Evolutionary conservation across 208 protist genomes (phyloP).

Genomic region (Trichomonas vaginalis): DNA sequence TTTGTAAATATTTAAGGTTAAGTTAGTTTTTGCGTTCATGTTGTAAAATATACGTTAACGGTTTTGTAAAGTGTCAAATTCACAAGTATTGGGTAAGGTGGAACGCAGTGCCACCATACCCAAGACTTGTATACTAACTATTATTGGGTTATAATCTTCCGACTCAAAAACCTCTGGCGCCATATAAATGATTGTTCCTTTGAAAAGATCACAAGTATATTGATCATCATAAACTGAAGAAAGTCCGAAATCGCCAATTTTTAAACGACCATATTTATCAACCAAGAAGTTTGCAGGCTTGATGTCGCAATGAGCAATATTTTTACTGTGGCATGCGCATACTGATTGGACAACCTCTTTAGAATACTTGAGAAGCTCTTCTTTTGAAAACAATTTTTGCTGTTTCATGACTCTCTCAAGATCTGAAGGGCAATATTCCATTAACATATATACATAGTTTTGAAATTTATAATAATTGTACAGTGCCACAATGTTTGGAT

Average conservation of each 20-base stretch:
- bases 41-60: too few species aligned
- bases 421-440: not conserved
- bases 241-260: not conserved
- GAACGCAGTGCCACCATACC: too few species aligned
- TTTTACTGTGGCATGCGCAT: not conserved
- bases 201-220: too few species aligned
- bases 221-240: not conserved
- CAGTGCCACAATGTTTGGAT: not conserved
- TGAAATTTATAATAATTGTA: not conserved
- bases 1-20: too few species aligned
- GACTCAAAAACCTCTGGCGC: not conserved
- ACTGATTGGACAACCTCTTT: not conserved
- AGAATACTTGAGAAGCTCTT: not conserved
- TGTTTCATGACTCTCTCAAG: not conserved
- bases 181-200: not conserved
- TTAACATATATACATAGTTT: not conserved
- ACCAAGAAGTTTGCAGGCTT: not conserved
- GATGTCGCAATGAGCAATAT: not conserved
- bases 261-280: not conserved
- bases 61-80: too few species aligned
- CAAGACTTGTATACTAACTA: not conserved
- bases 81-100: too few species aligned
- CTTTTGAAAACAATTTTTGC: not conserved
- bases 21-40: too few species aligned
- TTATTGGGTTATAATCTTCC: not conserved